Evolutionary conservation across 192 early-diverging fungal genomes (phyloP).

Genomic region (Gamsiella multidivaricata): DNA sequence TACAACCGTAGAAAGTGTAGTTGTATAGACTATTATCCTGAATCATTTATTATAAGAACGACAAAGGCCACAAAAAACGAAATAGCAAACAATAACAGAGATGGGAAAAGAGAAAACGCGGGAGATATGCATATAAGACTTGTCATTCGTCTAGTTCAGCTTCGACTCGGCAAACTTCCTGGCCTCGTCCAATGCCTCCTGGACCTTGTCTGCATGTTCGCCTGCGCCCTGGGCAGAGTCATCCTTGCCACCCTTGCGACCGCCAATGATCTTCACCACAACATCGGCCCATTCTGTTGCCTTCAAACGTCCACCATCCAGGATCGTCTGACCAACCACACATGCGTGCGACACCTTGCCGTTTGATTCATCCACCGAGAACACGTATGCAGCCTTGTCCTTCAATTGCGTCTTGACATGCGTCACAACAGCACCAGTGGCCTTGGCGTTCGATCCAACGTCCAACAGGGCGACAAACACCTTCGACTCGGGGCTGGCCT

Average conservation of each 20-base stretch:
- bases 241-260: conserved; percentile 95
- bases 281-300: conserved; percentile 92
- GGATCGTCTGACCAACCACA: conserved; percentile 81
- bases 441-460: conserved; percentile 87
- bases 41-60: too few relatives aligned
- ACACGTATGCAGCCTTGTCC: conserved; percentile 88
- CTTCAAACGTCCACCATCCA: conserved; percentile 74
- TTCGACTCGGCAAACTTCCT: conserved; percentile 78
- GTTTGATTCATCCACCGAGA: conserved; percentile 76
- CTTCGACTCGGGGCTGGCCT: conserved; percentile 37
- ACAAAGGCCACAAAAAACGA: too few relatives aligned
- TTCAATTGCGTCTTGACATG: conserved; percentile 80
- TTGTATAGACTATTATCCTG: too few relatives aligned
- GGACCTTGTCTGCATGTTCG: conserved; percentile 67
- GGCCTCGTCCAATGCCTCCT: conserved; percentile 82
- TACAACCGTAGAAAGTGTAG: too few relatives aligned
- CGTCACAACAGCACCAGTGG: conserved; percentile 80
- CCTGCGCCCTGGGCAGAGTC: conserved; percentile 94
- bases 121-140: too few relatives aligned
- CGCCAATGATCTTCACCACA: conserved; percentile 85
- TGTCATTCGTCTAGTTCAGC: conserved; percentile 43
- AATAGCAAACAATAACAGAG: not conserved
- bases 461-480: conserved; percentile 78
- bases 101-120: not conserved
- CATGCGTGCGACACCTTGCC: conserved; percentile 84